Evolutionary conservation across 331 rosid genomes (phyloP), one percentile per base, ranked within the genome.

Genomic region (Malus hybrid): DNA sequence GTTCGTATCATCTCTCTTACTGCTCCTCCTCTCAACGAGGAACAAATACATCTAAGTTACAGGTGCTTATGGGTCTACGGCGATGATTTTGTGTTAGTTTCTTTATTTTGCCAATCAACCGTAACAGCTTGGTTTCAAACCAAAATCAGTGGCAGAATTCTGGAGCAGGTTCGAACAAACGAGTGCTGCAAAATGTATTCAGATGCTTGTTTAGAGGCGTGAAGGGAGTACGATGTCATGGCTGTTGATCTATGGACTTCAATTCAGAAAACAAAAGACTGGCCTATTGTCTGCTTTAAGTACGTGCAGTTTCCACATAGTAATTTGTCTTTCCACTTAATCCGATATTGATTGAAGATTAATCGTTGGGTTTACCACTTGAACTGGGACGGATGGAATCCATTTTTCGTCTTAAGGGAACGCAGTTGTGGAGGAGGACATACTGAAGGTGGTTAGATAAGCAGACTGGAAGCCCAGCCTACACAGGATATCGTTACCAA

Each of bases 401-500:
- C 98, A 94, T 83, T 71, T 91, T 0, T 55, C 92, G 22, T 18
- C 79, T 5, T 89, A 86, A 78, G 93, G 90, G 32, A 90, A 84
- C 90, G 76, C 86, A 86, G 83, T 92, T 46, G 89, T 94, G 6
- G 92, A 13, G 13, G 80, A 81, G 69, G 95, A 94, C 73, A 90
- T 88, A 82, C 3, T 86, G 81, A 88, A 84, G 69, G 85, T 90
- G 4, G 73, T 92, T 6, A 77, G 65, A 64, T 91, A 87, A 68
- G 88, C 96, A 65, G 85, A 91, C 2, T 90, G 97, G 97, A 82
- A 90, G 73, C 95, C 97, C 4, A 86, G 80, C 73, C 76, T 90
- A 57, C 77, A 86, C 52, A 85, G 91, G 91, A 70, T 77, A 6
- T 81, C 85, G 69, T 52, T 94, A 86, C 84, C 95, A 65, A 36